A percentile compares a stretch with the other conserved stretches of the same genome.
Conservation (phyloP, 768 basidiomycete genomes). For the Tephrocybe sp. region DNA sequence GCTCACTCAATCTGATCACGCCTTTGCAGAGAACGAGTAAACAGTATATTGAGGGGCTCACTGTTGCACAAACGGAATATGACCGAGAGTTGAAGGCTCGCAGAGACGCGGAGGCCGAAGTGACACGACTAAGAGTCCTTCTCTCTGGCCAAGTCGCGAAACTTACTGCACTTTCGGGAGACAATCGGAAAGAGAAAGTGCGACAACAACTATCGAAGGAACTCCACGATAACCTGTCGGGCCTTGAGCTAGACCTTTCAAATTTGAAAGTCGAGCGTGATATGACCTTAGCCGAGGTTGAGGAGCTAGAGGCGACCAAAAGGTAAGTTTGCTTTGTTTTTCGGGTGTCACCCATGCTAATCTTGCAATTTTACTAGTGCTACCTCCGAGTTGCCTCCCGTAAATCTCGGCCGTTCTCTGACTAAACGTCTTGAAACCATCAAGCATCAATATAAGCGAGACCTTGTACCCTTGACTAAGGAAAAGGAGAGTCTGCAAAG, state of each 20-base stretch:
- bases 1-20: constrained; percentile 5
- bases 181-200: constrained; percentile 74
- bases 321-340: constrained; percentile 47
- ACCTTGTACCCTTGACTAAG: constrained; percentile 80
- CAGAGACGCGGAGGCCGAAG: constrained; percentile 90
- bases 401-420: constrained; percentile 65
- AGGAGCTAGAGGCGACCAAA: constrained; percentile 78
- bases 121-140: constrained; percentile 79
- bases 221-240: constrained; percentile 70
- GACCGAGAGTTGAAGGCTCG: constrained; percentile 87
- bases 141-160: constrained; percentile 89
- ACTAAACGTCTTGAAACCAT: constrained; percentile 85
- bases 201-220: constrained; percentile 81
- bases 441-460: constrained; percentile 84
- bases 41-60: constrained; percentile 89
- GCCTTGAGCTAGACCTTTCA: constrained; percentile 83
- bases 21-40: constrained; percentile 77
- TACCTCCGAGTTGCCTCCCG: constrained; percentile 36
- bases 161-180: constrained; percentile 82
- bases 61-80: constrained; percentile 92
- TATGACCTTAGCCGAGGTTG: constrained; percentile 89
- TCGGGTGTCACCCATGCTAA: no score
- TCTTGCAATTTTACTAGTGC: constrained; percentile 24
- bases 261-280: constrained; percentile 89
- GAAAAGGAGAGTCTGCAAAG: constrained; percentile 77